Base-by-base conservation (phyloP, 768 basidiomycete species). In the Leccinum broughii region DNA sequence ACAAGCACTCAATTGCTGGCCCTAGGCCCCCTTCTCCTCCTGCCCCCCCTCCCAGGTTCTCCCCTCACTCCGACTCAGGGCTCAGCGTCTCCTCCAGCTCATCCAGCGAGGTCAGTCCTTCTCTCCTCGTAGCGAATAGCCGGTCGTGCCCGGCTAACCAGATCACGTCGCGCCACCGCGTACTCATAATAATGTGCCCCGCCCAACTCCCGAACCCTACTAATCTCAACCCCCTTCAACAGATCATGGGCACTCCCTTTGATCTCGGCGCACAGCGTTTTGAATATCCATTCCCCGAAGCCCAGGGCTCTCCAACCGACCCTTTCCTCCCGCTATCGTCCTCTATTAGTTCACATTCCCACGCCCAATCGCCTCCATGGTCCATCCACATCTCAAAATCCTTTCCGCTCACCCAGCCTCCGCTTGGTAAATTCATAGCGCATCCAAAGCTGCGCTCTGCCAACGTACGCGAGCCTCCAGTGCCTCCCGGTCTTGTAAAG, bases 221-320 rank as follows among this genome's bases (percentile, higher is more conserved):
- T 39, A 54, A 58, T 54, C 39, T 32, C 46, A 37, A 39, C 28
- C 41, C 52, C 46, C 46, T 34, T 44, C 55, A 26, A 26, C 26
- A 74, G 72, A 75, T 74, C 57, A 69, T 75, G 60, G 65, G 72
- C 52, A 74, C 72, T 0, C 72, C 72, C 9, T 74, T 74, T 56
- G 72, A 75, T 67, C 66, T 72, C 48, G 74, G 72, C 44, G 62
- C 72, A 22, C 72, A 61, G 20, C 72, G 70, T 28, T 74, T 72
- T 64, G 72, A 74, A 54, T 74, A 74, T 50, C 72, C 72, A 0
- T 74, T 74, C 51, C 72, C 72, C 57, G 55, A 64, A 13, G 58
- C 70, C 49, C 74, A 74, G 66, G 65, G 63, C 58, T 66, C 74
- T 0, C 68, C 72, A 9, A 69, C 66, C 6, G 72, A 74, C 60